Evolutionary conservation across 495 filamentous ascomycete genomes (phyloP).

Genomic region (Aspergillus steynii): DNA sequence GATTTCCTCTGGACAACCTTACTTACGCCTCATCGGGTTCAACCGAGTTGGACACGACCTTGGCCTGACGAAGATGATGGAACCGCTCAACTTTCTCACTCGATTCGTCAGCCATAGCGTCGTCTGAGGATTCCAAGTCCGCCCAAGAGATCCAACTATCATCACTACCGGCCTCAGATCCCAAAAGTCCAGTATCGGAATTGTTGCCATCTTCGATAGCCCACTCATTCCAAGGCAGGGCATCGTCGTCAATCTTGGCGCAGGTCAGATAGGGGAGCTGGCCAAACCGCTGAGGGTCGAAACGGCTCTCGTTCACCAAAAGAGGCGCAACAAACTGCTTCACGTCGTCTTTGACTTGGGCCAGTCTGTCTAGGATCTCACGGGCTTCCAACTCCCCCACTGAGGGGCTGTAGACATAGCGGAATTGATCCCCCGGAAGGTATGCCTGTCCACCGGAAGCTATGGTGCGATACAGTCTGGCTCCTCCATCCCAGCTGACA

Average conservation of each 20-base stretch:
- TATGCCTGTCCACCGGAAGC: slow-evolving; percentile 21
- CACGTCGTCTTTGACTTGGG: slow-evolving; percentile 38
- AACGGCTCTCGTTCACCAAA: slow-evolving; percentile 21
- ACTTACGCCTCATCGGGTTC: too few relatives aligned
- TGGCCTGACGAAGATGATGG: too few relatives aligned
- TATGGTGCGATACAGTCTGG: slow-evolving; percentile 34
- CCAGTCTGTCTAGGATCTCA: slow-evolving; percentile 44
- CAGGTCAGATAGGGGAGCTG: slow-evolving; percentile 39
- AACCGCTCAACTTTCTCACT: background rate
- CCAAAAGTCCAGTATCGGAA: background rate
- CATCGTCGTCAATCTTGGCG: slow-evolving; percentile 26
- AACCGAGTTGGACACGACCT: too few relatives aligned
- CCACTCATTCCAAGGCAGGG: slow-evolving; percentile 31
- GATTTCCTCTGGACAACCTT: too few relatives aligned
- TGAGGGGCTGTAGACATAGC: slow-evolving; percentile 23
- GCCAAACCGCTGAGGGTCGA: slow-evolving; percentile 18
- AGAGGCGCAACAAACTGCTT: slow-evolving; percentile 23
- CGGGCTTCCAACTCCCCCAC: slow-evolving; percentile 26
- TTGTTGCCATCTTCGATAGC: background rate
- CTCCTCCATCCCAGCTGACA: slow-evolving; percentile 31
- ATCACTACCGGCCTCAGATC: background rate
- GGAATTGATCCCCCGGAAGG: slow-evolving; percentile 11
- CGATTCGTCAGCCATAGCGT: too few relatives aligned
- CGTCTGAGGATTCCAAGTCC: too few relatives aligned
- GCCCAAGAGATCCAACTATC: background rate